phyloP scores from a whole-genome alignment of 148 eudicot species.

The Rhododendron henanense region DNA sequence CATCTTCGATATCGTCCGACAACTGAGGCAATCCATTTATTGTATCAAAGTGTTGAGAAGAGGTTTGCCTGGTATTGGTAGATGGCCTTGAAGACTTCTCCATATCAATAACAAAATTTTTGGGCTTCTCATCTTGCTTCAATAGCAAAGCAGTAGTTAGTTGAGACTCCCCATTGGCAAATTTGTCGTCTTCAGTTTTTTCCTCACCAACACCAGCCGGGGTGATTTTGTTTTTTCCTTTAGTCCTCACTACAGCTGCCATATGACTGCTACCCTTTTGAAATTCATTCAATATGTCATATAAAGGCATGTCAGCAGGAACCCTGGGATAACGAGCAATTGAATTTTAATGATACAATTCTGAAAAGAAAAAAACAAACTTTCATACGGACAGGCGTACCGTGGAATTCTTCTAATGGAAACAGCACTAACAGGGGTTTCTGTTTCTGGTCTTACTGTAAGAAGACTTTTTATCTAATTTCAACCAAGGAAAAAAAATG shows the following conservation, averaged over 20 bases:
- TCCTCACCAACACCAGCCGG: constrained; percentile 34
- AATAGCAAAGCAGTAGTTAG: constrained; percentile 58
- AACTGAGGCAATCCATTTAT: constrained; percentile 28
- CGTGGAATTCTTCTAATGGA: constrained; percentile 92
- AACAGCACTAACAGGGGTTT: constrained; percentile 96
- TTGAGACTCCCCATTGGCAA: constrained; percentile 27
- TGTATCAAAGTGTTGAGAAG: constrained; percentile 15
- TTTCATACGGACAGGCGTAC: constrained; percentile 25
- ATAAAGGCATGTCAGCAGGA: constrained; percentile 87
- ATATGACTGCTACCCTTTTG: constrained; percentile 93
- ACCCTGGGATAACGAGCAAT: constrained; percentile 45
- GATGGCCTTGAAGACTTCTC: constrained; percentile 47
- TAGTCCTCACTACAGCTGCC: constrained; percentile 90
- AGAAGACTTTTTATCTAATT: constrained; percentile 89
- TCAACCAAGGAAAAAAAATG: constrained; percentile 9
- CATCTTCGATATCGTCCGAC: constrained; percentile 71
- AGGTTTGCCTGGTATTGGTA: constrained; percentile 12
- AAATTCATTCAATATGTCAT: constrained; percentile 89
- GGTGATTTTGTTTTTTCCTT: constrained; percentile 35
- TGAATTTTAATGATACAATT: background rate
- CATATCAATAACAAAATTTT: constrained; percentile 57
- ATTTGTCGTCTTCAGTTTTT: constrained; percentile 27
- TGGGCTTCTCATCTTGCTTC: constrained; percentile 43
- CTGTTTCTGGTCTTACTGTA: constrained; percentile 94
- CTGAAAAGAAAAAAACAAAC: background rate